Base-by-base conservation (phyloP, 2,329 filamentous ascomycete species). In the Penicillium sclerotigenum region DNA sequence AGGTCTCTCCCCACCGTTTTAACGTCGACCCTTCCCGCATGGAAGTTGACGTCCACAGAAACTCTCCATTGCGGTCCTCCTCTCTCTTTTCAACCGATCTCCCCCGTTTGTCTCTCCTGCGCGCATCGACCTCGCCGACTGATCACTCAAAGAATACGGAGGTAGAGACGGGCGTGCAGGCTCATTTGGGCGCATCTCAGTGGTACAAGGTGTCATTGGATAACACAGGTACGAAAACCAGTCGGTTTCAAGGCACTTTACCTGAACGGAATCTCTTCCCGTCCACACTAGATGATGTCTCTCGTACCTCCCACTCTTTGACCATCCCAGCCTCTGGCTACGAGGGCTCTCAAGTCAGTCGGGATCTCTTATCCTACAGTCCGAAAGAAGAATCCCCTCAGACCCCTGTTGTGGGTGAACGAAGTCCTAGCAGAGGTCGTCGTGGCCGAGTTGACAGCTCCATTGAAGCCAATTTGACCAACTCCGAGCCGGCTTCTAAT, bases 391-490 rank as follows among this genome's bases (percentile, higher is more conserved):
- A 65, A 52, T 49, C 59, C n/a, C 45, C 57, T 28, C 52, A 22
- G 1, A 2, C 63, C 49, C 61, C 66, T 53, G 53, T 58, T 13
- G 43, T 69, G 33, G 55, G 65, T 11, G 69, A 74, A 38, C 73
- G 76, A 36, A 77, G 74, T 56, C 66, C 73, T 13, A 77, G 74
- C 64, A 69, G 73, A 53, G 73, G 75, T 43, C 78, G 79, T 41
- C 70, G 74, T 33, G 71, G 74, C 8, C 77, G 78, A 45, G 79
- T 86, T 24, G 84, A 86, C 52, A 84, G 83, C 68, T 81, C 83
- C 41, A 86, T 87, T 58, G 83, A 87, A 69, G 85, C 84, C 18
- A 85, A 83, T 29, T 68, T 87, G 55, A 77, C 83, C 38, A 83
- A 83, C 61, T 75, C 79, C 5, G 84, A 87, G 63, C 77, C 75